Percentiles rank a stretch among this genome's conserved stretches.
Evolutionary conservation across 176 grass and related monocot genomes (phyloP).

Genomic region (Cenchrus purpureus): DNA sequence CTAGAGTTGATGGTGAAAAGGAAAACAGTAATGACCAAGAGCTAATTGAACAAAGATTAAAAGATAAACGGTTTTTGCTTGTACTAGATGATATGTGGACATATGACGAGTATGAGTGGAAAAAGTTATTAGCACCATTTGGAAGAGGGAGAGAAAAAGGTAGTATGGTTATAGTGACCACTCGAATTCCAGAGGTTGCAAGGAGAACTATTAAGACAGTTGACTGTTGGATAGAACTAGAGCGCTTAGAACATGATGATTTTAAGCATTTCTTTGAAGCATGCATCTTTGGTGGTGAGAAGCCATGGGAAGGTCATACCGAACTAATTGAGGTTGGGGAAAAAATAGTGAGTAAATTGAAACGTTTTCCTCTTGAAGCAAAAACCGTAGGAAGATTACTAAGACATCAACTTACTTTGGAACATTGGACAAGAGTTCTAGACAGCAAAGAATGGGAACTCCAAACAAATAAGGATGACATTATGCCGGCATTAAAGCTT

Average conservation of each 20-base stretch:
- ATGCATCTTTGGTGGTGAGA: neutral
- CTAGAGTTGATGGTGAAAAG: neutral
- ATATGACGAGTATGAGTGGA: constrained; percentile 1
- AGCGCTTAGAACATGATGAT: neutral
- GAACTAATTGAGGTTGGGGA: neutral
- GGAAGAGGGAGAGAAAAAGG: neutral
- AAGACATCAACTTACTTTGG: neutral
- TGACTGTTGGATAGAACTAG: neutral
- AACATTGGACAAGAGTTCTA: constrained; percentile 21
- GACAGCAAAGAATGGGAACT: constrained; percentile 33
- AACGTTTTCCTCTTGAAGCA: constrained; percentile 26
- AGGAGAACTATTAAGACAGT: neutral
- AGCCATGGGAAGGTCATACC: neutral
- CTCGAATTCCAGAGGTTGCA: neutral
- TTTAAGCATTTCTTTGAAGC: neutral
- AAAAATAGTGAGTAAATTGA: neutral
- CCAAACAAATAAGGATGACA: neutral
- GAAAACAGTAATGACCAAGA: neutral
- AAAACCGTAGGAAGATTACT: constrained; percentile 46
- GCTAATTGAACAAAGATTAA: constrained; percentile 9
- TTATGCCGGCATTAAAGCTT: constrained; percentile 43
- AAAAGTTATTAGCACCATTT: neutral
- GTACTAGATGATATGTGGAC: constrained; percentile 44
- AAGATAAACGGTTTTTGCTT: constrained; percentile 11
- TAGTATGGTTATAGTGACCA: constrained; percentile 27